Base-by-base conservation (phyloP, 73 alveolate genomes). In the Paramecium pentaurelia region DNA sequence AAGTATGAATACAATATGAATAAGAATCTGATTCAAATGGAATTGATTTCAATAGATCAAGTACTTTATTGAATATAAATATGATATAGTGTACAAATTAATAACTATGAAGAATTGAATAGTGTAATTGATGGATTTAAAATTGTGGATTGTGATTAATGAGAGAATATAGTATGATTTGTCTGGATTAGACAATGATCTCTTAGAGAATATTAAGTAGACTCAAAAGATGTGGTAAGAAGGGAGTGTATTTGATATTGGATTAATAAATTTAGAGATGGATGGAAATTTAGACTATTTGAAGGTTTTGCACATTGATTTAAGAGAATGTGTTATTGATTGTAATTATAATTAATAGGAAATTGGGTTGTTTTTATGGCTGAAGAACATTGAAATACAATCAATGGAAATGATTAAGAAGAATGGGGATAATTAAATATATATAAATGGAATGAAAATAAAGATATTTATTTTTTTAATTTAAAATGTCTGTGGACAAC, bases 391-490 rank as follows among this genome's bases (percentile, higher is more conserved):
- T 20, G 70, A 54, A 54, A 54, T 54, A 8, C 34, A 54, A 54
- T 54, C 70, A 54, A 20, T 18, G 70, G 70, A 54, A 54, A 54
- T 54, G 70, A 54, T 54, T 54, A 54, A 54, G 70, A 54, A 54
- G 70, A 18, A 54, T 54, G 8, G 70, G 70, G 70, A 54, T 54
- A 54, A 54, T 54, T 54, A 54, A 54, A 54, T 54, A 54, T 40
- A 54, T 54, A 54, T 54, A 64, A 64, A 64, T 64, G 84, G 84
- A 64, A 64, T 64, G 84, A 64, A 64, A 64, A 64, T 64, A 64
- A 64, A 64, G 84, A 64, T 64, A 64, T 64, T 64, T 64, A 64
- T 64, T 64, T 64, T 54, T 64, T 64, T 64, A 64, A 54, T 54
- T 54, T 54, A 54, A 54, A 54, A 54, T 54, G 70, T 54, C 70